Base-by-base conservation (phyloP, 331 rosid species). In the Prunus yedoensis region DNA sequence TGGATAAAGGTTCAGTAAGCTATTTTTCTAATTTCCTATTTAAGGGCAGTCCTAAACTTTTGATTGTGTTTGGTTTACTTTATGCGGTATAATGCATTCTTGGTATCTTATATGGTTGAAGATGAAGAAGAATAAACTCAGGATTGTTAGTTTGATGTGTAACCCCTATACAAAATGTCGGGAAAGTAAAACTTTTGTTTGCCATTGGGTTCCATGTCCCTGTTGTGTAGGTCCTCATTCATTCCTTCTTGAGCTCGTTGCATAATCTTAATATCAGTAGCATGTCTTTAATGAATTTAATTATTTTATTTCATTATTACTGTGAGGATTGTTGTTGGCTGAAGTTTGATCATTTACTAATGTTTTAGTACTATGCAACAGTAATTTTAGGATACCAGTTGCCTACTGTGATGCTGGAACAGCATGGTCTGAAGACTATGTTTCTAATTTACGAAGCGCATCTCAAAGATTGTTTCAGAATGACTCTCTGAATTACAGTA, bases 351-450 rank as follows among this genome's bases (percentile, higher is more conserved):
- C 45, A n/a, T 73, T 56, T 50, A 79, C 71, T 87, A 68, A 80
- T 70, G 27, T 41, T 62, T 65, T 53, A 72, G 14, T 71, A 54
- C 46, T 74, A 76, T 70, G 71, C 81, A 45, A 72, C 87, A 80
- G 85, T 70, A 76, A 80, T 87, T 90, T 87, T 85, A 84, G 96
- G 94, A 46, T 87, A 70, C 79, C 83, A 3, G 84, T 95, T 70
- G 97, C 94, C 51, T 81, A 88, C 53, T 87, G 89, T 74, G 99
- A 95, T 85, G 99, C 94, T 50, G 97, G 93, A 10, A 74, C 89
- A 12, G 82, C 87, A 14, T 78, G 82, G 76, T 68, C 97, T 17
- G 96, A 71, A 50, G 96, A 94, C 78, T 82, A 82, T 67, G 66
- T 85, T 76, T 82, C 93, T 57, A 85, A 66, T 76, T 27, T 87